Base-by-base conservation (phyloP, 495 filamentous ascomycete species). In the Xanthoparmelia taractica region DNA sequence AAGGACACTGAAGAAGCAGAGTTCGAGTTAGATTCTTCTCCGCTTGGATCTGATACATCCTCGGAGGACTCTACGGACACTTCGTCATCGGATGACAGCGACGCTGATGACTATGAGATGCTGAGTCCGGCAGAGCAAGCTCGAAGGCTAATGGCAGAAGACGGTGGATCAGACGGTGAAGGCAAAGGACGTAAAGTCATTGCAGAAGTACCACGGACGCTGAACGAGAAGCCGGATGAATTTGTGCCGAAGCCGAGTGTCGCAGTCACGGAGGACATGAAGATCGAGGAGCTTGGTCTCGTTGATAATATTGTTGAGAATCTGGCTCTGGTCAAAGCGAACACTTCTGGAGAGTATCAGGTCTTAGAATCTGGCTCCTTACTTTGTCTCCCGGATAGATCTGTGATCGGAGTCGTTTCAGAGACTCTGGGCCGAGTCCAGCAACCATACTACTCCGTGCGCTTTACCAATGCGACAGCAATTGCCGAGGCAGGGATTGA, bases 391-490 rank as follows among this genome's bases (percentile, higher is more conserved):
- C 84, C 83, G 66, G 82, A 94, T 67, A 79, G 90, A 43, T 80
- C 77, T 34, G 78, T 96, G 15, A 78, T 96, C 63, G 94, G 93
- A 31, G 84, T 84, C 27, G 80, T 98, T 7, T 77, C 85, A 8
- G 94, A 97, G 66, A 88, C 87, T 3, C 70, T 97, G 17, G 94
- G 92, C 41, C 78, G 86, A 66, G 91, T 96, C 2, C 82, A 87
- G 65, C 84, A 90, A 66, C 94, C 94, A 1, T 73, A 88, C 29
- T 98, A 97, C 72, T 85, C 86, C 0, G 81, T 96, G 2, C 78
- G 81, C 25, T 96, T 91, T 71, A 75, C 79, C 1, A 85, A 80
- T 33, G 74, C 80, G 4, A 78, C 80, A 13, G 89, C 92, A 57
- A 83, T 94, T 33, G 73, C 78, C 13, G 82, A 85, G 31, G 77